These are phyloP conservation scores for barley (Hordeum vulgare) DNA, from an alignment of 176 grass and related monocot genomes.

Conservation along the genomic window MorexV3_pseudomolecules_assembly NC_058523.1:145761791-145762290, in stretches of 20 bases:
- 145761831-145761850: conserved; percentile 24
- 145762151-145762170: conserved; percentile 47
- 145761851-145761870: conserved; percentile 30
- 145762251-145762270: not conserved
- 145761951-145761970: conserved; percentile 13
- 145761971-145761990: not conserved
- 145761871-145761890: conserved; percentile 53
- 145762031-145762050: conserved; percentile 32
- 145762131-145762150: conserved; percentile 37
- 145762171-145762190: conserved; percentile 80
- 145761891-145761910: conserved; percentile 77
- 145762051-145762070: not conserved
- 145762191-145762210: conserved; percentile 73
- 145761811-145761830: conserved; percentile 14
- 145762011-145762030: conserved; percentile 43
- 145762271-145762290: not conserved
- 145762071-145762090: not conserved
- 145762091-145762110: not conserved
- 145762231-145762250: conserved; percentile 80
- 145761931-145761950: conserved; percentile 43
- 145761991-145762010: conserved; percentile 53
- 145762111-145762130: not conserved
- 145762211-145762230: conserved; percentile 82
- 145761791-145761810: not conserved
- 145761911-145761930: conserved; percentile 71